Evolutionary conservation across 1,284 basidiomycete genomes (phyloP).

Genomic region (Singerocomus rubriflavus): DNA sequence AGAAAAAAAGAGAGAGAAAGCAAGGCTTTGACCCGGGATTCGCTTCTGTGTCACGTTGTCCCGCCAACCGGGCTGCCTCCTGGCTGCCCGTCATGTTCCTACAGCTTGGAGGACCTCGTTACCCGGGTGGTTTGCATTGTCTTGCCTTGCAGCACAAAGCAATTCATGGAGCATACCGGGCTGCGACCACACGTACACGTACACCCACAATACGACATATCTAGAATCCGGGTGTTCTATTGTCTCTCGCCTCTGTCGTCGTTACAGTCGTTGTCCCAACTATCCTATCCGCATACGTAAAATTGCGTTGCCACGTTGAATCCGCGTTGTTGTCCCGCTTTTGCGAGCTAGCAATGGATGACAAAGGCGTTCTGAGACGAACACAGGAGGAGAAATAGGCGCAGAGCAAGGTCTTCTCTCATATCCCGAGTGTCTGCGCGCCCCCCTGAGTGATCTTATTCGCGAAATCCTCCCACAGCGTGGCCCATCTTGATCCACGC

Average conservation of each 20-base stretch:
- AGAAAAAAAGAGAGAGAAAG: no score
- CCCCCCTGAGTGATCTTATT: conserved; percentile 18
- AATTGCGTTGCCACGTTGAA: conserved; percentile 24
- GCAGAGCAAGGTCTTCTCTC: conserved; percentile 7
- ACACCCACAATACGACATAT: conserved; percentile 17
- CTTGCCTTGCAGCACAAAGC: conserved; percentile 1
- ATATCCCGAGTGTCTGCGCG: conserved; percentile 11
- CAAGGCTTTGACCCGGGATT: conserved; percentile 1
- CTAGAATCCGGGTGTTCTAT: conserved; percentile 9
- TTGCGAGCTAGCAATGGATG: conserved; percentile 2
- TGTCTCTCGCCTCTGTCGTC: conserved; percentile 6
- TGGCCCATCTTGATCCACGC: conserved; percentile 33
- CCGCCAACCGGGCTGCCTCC: conserved; percentile 11
- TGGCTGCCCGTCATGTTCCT: conserved; percentile 24
- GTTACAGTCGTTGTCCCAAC: conserved; percentile 5
- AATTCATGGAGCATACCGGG: not conserved
- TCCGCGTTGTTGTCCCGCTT: conserved; percentile 20
- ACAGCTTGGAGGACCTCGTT: conserved; percentile 16
- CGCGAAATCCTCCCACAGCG: conserved; percentile 20
- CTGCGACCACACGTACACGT: not conserved
- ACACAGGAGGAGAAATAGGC: conserved; percentile 4
- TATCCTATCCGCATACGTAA: conserved; percentile 25
- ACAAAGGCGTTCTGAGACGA: conserved; percentile 6
- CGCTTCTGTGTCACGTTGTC: conserved; percentile 19
- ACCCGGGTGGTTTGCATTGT: conserved; percentile 18